Percentiles rank a stretch among this genome's conserved stretches.
Evolutionary conservation across 2,329 filamentous ascomycete genomes (phyloP).

Genomic region (Ascochyta koolunga): DNA sequence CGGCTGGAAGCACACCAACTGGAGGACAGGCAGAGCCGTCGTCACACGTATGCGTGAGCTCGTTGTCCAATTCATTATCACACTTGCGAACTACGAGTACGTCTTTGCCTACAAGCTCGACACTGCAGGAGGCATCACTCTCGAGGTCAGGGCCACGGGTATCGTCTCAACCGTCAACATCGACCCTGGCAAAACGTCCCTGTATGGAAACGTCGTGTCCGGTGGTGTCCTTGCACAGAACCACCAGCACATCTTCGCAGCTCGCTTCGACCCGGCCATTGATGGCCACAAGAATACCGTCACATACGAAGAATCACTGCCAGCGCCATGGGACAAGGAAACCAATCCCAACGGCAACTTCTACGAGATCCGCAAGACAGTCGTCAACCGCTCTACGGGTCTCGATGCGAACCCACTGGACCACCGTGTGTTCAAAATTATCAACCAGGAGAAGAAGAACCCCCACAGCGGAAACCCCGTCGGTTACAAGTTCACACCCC

Average conservation of each 20-base stretch:
- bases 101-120: conserved; percentile 70
- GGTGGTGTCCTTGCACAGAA: conserved; percentile 70
- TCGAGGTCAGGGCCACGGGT: conserved; percentile 70
- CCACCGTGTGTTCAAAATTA: conserved; percentile 63
- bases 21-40: conserved; percentile 66
- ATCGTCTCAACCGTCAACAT: conserved; percentile 69
- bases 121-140: conserved; percentile 64
- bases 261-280: conserved; percentile 66
- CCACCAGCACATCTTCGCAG: conserved; percentile 71
- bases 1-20: conserved; percentile 74
- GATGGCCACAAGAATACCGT: conserved; percentile 63
- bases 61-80: conserved; percentile 71
- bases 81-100: conserved; percentile 74
- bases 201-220: conserved; percentile 67
- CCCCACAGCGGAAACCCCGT: conserved; percentile 53
- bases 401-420: conserved; percentile 61
- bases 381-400: conserved; percentile 55
- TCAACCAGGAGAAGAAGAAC: conserved; percentile 56
- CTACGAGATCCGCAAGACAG: conserved; percentile 61
- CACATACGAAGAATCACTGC: conserved; percentile 60
- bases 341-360: conserved; percentile 68
- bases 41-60: conserved; percentile 67
- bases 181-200: conserved; percentile 59
- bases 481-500: conserved; percentile 57
- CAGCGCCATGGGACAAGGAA: conserved; percentile 56